Evolutionary conservation across 805 yeast species (phyloP).

Genomic region (Candida qinlingensis): DNA sequence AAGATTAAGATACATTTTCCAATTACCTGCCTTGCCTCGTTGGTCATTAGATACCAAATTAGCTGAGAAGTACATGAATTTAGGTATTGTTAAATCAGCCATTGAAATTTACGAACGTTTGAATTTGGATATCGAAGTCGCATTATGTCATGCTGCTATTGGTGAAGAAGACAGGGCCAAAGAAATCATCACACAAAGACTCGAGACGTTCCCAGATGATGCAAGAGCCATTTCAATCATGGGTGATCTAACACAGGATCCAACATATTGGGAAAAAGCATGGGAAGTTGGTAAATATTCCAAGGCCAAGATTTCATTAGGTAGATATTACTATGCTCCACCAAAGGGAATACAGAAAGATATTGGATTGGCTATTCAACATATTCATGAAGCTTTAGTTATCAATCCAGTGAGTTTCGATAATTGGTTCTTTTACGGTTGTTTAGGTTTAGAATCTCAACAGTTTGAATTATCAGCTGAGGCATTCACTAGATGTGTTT

Average conservation of each 20-base stretch:
- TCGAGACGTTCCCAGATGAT: constrained; percentile 58
- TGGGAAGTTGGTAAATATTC: constrained; percentile 85
- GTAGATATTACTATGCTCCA: constrained; percentile 64
- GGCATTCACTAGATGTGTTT: constrained; percentile 87
- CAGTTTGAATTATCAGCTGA: constrained; percentile 78
- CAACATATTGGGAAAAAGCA: constrained; percentile 71
- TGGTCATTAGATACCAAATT: constrained; percentile 79
- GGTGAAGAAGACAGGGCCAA: constrained; percentile 70
- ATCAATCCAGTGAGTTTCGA: constrained; percentile 71
- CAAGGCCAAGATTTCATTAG: constrained; percentile 80
- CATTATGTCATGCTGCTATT: constrained; percentile 83
- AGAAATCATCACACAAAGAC: constrained; percentile 47
- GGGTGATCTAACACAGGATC: constrained; percentile 81
- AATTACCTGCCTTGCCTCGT: constrained; percentile 70
- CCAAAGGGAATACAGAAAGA: constrained; percentile 56
- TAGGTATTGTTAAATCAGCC: constrained; percentile 84
- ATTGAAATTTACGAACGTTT: constrained; percentile 82
- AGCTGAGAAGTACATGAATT: constrained; percentile 80
- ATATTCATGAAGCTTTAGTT: constrained; percentile 68
- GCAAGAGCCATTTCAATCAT: constrained; percentile 78
- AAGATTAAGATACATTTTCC: constrained; percentile 66
- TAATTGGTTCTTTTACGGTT: constrained; percentile 91
- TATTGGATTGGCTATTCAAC: constrained; percentile 48
- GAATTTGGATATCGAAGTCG: constrained; percentile 73
- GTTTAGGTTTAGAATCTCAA: constrained; percentile 71